Percentiles rank a stretch among this genome's conserved stretches.
Evolutionary conservation across 2,329 filamentous ascomycete genomes (phyloP).

Genomic region (Diplodia corticola): DNA sequence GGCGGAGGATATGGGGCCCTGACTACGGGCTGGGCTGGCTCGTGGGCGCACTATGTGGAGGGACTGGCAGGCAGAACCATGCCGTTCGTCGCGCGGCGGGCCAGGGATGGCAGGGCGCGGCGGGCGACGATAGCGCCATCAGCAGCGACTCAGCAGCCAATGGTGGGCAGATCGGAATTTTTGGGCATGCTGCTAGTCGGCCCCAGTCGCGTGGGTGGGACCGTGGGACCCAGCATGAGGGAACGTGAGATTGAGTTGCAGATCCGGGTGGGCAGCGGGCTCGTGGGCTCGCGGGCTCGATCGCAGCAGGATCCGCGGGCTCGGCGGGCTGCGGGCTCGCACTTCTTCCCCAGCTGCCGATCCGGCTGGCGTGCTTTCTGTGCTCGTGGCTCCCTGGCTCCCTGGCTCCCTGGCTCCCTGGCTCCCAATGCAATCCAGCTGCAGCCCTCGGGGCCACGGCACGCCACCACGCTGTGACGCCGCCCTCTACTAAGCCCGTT

Average conservation of each 20-base stretch:
- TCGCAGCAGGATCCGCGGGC: neutral
- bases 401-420: no score
- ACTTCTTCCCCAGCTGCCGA: neutral
- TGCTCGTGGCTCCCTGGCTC: no score
- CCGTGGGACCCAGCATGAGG: neutral
- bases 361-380: neutral
- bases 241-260: conserved; percentile 17
- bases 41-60: conserved; percentile 4
- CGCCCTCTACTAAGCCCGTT: neutral
- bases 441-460: neutral
- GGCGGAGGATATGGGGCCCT: neutral
- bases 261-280: conserved; percentile 1
- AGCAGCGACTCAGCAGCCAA: neutral
- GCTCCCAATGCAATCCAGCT: neutral
- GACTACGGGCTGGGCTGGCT: neutral
- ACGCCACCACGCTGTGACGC: neutral
- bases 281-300: neutral
- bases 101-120: conserved; percentile 10
- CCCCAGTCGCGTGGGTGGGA: neutral
- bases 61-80: neutral
- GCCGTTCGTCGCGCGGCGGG: neutral
- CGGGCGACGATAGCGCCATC: conserved; percentile 12
- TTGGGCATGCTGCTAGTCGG: neutral
- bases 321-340: neutral
- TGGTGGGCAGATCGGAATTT: conserved; percentile 1